phyloP scores from a whole-genome alignment of 495 filamentous ascomycete genomes.

The Penicillium parvum region DNA sequence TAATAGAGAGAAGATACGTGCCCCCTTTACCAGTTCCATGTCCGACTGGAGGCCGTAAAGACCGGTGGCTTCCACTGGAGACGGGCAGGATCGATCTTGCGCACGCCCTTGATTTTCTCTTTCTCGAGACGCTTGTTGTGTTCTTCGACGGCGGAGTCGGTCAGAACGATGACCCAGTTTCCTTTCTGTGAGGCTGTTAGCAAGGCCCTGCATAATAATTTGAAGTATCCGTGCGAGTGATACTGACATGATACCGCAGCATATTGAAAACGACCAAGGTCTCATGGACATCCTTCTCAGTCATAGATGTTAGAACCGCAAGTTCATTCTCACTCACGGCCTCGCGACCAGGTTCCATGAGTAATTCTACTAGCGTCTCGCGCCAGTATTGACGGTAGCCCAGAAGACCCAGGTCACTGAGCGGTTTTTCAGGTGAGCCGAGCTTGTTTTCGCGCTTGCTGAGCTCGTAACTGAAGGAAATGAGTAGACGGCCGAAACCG shows the following conservation, averaged over 20 bases:
- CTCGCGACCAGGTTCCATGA: constrained; percentile 57
- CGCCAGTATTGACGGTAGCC: constrained; percentile 97
- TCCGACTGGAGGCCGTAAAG: constrained; percentile 80
- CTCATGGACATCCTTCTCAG: constrained; percentile 88
- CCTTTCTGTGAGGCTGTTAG: constrained; percentile 58
- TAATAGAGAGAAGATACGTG: constrained; percentile 9
- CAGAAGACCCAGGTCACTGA: constrained; percentile 86
- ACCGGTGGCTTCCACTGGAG: constrained; percentile 96
- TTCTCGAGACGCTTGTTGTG: constrained; percentile 67
- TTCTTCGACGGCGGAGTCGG: constrained; percentile 72
- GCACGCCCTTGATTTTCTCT: constrained; percentile 71
- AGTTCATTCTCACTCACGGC: constrained; percentile 78
- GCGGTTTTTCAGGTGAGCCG: constrained; percentile 92
- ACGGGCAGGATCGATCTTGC: constrained; percentile 68
- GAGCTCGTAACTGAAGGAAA: constrained; percentile 97
- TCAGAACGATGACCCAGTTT: constrained; percentile 87
- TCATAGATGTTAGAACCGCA: constrained; percentile 80
- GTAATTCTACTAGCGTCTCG: constrained; percentile 80
- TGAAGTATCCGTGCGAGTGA: neutral
- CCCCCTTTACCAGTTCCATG: constrained; percentile 84
- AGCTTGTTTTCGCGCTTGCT: constrained; percentile 92
- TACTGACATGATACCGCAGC: constrained; percentile 75
- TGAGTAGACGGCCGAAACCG: constrained; percentile 86
- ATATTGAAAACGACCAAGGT: constrained; percentile 90
- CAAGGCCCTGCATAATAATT: neutral